phyloP scores from a whole-genome alignment of 2,329 filamentous ascomycete species.

The Pseudopithomyces maydicus region DNA sequence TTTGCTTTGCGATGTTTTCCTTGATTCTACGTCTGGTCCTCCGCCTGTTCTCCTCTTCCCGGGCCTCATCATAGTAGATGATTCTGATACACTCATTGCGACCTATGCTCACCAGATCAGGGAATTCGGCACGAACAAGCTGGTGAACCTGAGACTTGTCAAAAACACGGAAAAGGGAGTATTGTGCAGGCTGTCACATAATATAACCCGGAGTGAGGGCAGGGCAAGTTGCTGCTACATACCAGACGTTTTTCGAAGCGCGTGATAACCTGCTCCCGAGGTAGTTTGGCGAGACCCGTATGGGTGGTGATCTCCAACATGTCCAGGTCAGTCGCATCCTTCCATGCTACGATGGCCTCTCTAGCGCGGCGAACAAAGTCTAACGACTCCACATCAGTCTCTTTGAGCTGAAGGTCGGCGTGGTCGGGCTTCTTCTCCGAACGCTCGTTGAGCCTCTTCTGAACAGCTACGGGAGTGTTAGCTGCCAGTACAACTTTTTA shows the following conservation, averaged over 20 bases:
- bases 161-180: not conserved
- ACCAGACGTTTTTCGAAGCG: constrained; percentile 66
- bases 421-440: constrained; percentile 43
- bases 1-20: constrained; percentile 50
- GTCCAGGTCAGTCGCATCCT: constrained; percentile 19
- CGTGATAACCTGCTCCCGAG: constrained; percentile 26
- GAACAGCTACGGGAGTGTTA: constrained; percentile 32
- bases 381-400: constrained; percentile 58
- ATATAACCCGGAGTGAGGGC: too few relatives aligned
- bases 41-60: constrained; percentile 49
- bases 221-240: not conserved
- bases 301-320: constrained; percentile 36
- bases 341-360: constrained; percentile 54
- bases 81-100: constrained; percentile 52
- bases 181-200: not conserved
- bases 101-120: constrained; percentile 50
- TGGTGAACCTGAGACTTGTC: constrained; percentile 57
- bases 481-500: too few relatives aligned
- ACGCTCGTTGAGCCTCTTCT: constrained; percentile 51
- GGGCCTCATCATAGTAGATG: constrained; percentile 46
- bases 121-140: constrained; percentile 66
- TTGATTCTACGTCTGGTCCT: constrained; percentile 45
- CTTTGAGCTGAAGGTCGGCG: constrained; percentile 55
- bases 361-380: constrained; percentile 57
- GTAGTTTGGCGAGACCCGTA: constrained; percentile 27